Conservation (phyloP, 352 stramenopile species). For the Pythium scleroteichum region DNA sequence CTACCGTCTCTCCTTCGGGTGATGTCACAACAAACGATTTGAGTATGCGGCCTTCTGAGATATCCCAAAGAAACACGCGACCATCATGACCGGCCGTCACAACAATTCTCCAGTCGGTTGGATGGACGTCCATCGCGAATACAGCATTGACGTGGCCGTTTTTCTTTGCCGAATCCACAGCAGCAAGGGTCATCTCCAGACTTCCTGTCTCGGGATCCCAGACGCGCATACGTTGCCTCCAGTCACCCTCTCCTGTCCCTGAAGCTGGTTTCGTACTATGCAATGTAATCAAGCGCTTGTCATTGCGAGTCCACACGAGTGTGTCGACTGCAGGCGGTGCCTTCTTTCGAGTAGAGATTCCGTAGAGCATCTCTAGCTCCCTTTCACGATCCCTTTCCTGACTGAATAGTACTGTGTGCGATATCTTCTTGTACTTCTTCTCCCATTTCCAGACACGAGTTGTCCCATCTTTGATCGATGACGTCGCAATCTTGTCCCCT, state of each 20-base stretch:
- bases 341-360: constrained; percentile 23
- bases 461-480: constrained; percentile 87
- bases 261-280: constrained; percentile 43
- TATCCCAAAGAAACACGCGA: constrained; percentile 61
- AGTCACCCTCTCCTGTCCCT: constrained; percentile 26
- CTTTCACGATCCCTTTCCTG: constrained; percentile 28
- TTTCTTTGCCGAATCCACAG: constrained; percentile 29
- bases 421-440: constrained; percentile 36
- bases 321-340: constrained; percentile 34
- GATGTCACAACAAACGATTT: constrained; percentile 34
- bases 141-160: constrained; percentile 48
- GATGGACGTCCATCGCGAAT: constrained; percentile 60
- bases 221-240: constrained; percentile 37
- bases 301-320: constrained; percentile 37
- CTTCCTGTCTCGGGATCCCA: constrained; percentile 38
- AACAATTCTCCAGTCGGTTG: constrained; percentile 43
- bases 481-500: constrained; percentile 87
- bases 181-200: constrained; percentile 34
- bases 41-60: constrained; percentile 35
- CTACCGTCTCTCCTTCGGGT: constrained; percentile 38
- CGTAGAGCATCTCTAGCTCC: constrained; percentile 27
- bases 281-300: constrained; percentile 36
- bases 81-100: constrained; percentile 61
- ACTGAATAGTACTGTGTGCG: constrained; percentile 25
- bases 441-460: constrained; percentile 38